Percentiles rank a stretch among this genome's conserved stretches.
Conservation (phyloP, 257 asterid species). For the Salvia hispanica region DNA sequence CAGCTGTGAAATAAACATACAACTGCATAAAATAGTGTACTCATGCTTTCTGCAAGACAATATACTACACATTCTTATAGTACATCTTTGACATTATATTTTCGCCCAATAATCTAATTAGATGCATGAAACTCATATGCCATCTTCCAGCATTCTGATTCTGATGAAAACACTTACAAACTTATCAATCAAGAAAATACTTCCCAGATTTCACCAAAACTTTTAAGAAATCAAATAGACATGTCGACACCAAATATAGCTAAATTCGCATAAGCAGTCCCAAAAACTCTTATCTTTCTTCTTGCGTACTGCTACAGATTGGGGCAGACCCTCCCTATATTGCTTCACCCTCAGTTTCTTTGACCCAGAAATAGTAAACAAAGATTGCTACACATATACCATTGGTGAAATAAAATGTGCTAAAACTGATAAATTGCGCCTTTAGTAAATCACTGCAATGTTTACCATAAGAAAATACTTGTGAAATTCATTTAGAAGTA, state of each 20-base stretch:
- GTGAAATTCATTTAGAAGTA: not conserved
- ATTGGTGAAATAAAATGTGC: not conserved
- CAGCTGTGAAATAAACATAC: too few relatives aligned
- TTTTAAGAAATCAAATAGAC: not conserved
- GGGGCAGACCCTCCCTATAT: not conserved
- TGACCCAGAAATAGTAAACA: not conserved
- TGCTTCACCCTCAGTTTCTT: conserved; percentile 19
- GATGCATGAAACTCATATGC: too few relatives aligned
- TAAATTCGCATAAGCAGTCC: not conserved
- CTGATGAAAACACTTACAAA: too few relatives aligned
- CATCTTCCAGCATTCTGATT: too few relatives aligned
- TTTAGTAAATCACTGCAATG: not conserved
- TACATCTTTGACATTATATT: too few relatives aligned
- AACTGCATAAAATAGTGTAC: too few relatives aligned
- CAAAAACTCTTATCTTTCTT: not conserved
- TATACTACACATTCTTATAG: too few relatives aligned
- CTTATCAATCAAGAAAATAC: too few relatives aligned
- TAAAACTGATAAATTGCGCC: not conserved
- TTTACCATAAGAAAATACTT: not conserved
- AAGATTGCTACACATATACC: not conserved
- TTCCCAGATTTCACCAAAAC: not conserved
- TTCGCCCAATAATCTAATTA: too few relatives aligned
- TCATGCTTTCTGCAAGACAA: too few relatives aligned
- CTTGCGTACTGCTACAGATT: too few relatives aligned
- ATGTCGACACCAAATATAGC: not conserved